Conservation (phyloP, 2,329 filamentous ascomycete genomes). For the Pyrenophora tritici-repentis region DNA sequence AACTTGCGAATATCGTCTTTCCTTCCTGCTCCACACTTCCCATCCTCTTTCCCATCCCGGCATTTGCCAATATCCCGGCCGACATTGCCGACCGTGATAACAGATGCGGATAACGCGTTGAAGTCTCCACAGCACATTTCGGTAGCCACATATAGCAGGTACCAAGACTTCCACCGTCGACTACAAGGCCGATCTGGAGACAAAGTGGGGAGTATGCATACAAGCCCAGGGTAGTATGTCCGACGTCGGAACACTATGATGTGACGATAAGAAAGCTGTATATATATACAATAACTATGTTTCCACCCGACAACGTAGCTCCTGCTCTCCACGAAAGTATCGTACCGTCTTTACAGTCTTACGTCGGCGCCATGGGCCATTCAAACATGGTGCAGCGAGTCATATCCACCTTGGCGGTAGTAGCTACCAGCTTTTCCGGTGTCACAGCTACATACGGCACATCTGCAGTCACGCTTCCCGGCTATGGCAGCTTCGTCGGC, state of each 20-base stretch:
- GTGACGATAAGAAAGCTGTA: neutral
- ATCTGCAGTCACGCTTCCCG: constrained; percentile 33
- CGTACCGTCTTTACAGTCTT: neutral
- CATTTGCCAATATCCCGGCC: neutral
- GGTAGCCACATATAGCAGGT: constrained; percentile 8
- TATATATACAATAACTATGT: neutral
- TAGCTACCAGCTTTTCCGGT: neutral
- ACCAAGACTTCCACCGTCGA: constrained; percentile 1
- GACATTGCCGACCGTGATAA: neutral
- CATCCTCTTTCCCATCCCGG: neutral
- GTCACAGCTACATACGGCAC: neutral
- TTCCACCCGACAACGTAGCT: neutral
- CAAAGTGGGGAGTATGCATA: constrained; percentile 1
- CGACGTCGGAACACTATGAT: constrained; percentile 6
- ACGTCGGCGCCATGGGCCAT: constrained; percentile 6
- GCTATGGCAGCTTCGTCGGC: constrained; percentile 48
- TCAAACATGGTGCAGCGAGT: constrained; percentile 1
- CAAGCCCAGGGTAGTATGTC: neutral
- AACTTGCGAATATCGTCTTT: neutral
- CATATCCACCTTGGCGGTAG: constrained; percentile 2
- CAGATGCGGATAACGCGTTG: neutral
- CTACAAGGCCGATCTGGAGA: neutral
- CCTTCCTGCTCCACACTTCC: neutral
- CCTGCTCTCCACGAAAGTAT: neutral
- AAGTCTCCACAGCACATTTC: neutral